Evolutionary conservation across 176 grass and related monocot species (phyloP).

Genomic region (Ensete glaucum): DNA sequence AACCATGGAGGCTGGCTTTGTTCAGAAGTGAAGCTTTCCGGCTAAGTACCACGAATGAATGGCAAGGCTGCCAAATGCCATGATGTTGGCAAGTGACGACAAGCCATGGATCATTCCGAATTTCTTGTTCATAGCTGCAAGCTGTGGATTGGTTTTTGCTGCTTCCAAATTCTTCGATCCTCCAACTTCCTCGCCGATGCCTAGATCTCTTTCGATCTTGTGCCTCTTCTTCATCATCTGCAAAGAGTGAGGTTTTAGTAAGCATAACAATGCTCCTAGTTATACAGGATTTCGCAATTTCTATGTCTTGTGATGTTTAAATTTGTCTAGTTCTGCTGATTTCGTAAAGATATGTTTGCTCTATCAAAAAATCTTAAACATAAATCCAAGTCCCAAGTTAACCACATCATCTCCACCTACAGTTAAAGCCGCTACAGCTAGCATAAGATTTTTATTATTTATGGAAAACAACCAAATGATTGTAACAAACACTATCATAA

Average conservation of each 20-base stretch:
- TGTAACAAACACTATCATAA: too few relatives aligned
- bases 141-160: conserved; percentile 70
- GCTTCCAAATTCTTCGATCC: conserved; percentile 74
- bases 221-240: conserved; percentile 99
- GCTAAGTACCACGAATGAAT: conserved; percentile 96
- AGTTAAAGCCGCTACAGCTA: too few relatives aligned
- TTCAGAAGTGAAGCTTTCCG: conserved; percentile 70
- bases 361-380: too few relatives aligned
- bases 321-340: too few relatives aligned
- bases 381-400: too few relatives aligned
- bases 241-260: neutral
- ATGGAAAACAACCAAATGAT: too few relatives aligned
- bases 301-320: too few relatives aligned
- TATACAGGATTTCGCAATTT: too few relatives aligned
- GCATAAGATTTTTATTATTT: too few relatives aligned
- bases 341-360: too few relatives aligned
- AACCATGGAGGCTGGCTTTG: neutral
- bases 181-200: conserved; percentile 83
- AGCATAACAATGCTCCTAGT: neutral
- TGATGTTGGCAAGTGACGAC: conserved; percentile 84
- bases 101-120: conserved; percentile 97
- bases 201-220: conserved; percentile 87
- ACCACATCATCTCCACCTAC: too few relatives aligned
- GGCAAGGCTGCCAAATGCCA: conserved; percentile 91
- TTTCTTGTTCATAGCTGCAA: conserved; percentile 81